phyloP scores from a whole-genome alignment of 2,329 filamentous ascomycete species.

The Rutstroemia sp. region DNA sequence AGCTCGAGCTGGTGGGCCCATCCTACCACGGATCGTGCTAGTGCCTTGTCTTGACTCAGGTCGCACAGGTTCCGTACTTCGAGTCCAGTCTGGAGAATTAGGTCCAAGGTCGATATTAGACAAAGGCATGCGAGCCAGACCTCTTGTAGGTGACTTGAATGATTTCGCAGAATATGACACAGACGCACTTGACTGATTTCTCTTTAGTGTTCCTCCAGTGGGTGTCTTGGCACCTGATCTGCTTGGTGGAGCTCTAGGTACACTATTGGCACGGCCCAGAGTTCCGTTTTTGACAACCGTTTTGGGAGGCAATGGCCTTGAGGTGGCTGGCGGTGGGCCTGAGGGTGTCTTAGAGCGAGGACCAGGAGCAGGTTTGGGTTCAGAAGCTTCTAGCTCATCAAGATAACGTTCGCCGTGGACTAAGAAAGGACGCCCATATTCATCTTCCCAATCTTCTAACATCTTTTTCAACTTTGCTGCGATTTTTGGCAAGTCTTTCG shows the following conservation, averaged over 20 bases:
- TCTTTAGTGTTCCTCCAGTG: conserved; percentile 30
- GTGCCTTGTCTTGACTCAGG: conserved; percentile 25
- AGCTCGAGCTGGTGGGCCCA: conserved; percentile 50
- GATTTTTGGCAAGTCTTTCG: conserved; percentile 92
- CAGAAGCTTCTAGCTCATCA: conserved; percentile 66
- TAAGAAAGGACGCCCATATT: conserved; percentile 87
- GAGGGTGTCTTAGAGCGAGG: conserved; percentile 71
- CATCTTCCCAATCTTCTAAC: conserved; percentile 86
- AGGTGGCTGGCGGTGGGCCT: conserved; percentile 44
- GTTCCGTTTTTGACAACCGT: conserved; percentile 19
- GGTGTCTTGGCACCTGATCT: conserved; percentile 44
- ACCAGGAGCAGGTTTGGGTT: conserved; percentile 51
- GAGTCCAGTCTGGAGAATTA: conserved; percentile 71
- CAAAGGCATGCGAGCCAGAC: conserved; percentile 62
- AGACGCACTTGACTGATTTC: conserved; percentile 20
- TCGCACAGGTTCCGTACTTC: conserved; percentile 18
- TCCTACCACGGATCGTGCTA: conserved; percentile 33
- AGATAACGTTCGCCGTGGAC: conserved; percentile 90
- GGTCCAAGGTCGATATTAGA: conserved; percentile 61
- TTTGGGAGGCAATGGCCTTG: conserved; percentile 13
- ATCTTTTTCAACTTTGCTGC: conserved; percentile 73
- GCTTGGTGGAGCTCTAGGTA: conserved; percentile 19
- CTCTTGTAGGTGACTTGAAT: conserved; percentile 54
- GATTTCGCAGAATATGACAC: conserved; percentile 5
- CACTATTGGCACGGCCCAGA: conserved; percentile 25